Conservation (phyloP, 2,329 filamentous ascomycete genomes). For the Magnaporthales sp. region DNA sequence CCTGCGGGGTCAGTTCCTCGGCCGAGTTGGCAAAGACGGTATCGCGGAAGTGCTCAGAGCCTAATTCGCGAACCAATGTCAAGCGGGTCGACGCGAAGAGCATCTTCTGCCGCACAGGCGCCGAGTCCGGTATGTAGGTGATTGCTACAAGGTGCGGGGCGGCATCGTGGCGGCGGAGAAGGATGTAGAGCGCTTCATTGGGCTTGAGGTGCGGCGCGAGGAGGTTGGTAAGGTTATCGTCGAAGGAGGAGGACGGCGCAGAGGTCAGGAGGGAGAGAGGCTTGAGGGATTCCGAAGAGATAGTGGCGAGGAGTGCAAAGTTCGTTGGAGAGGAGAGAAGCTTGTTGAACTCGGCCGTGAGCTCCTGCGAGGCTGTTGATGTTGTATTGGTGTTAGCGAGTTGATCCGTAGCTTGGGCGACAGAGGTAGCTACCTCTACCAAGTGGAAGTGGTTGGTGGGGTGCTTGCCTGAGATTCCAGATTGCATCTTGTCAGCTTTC, state of each 20-base stretch:
- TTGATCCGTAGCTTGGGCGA: not conserved
- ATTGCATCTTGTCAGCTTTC: constrained; percentile 54
- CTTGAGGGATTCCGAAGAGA: constrained; percentile 58
- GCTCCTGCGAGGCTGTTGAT: constrained; percentile 64
- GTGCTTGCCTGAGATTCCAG: constrained; percentile 61
- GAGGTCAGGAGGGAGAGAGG: constrained; percentile 48
- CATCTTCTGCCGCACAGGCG: constrained; percentile 79
- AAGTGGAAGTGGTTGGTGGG: not conserved
- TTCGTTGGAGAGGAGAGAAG: constrained; percentile 53
- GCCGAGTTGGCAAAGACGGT: constrained; percentile 63
- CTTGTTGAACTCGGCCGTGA: constrained; percentile 62
- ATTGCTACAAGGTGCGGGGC: constrained; percentile 56
- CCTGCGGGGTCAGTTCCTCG: constrained; percentile 58
- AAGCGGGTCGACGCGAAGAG: constrained; percentile 72
- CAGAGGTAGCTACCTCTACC: not conserved
- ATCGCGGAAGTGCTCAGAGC: constrained; percentile 70
- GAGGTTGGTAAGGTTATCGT: constrained; percentile 48
- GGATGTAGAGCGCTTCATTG: constrained; percentile 62
- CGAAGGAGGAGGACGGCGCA: constrained; percentile 46
- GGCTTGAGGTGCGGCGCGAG: constrained; percentile 56
- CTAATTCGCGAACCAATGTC: constrained; percentile 67
- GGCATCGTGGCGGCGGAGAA: constrained; percentile 59
- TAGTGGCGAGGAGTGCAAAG: constrained; percentile 65
- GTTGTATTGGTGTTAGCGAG: not conserved
- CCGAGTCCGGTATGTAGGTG: constrained; percentile 71